A percentile compares a stretch with the other conserved stretches of the same genome.
phyloP scores from a whole-genome alignment of 2,329 filamentous ascomycete genomes.

The Pseudopyrenochaeta lycopersici region DNA sequence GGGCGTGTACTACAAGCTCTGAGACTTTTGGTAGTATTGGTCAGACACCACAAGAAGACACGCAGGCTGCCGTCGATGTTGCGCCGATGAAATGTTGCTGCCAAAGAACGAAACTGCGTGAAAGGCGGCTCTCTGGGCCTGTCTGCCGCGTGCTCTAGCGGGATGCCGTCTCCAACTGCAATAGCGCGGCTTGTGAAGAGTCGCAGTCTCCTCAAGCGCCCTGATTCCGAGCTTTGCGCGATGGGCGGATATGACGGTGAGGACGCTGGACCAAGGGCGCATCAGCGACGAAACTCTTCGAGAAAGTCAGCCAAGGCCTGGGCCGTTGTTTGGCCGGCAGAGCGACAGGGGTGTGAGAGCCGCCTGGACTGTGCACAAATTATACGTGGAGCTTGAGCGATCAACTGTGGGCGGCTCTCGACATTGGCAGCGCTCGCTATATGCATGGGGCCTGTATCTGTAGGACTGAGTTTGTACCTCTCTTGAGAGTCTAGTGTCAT shows the following conservation, averaged over 20 bases:
- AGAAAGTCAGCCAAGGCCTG: constrained; percentile 25
- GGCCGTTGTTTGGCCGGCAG: constrained; percentile 27
- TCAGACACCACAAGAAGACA: constrained; percentile 22
- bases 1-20: constrained; percentile 24
- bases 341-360: constrained; percentile 9
- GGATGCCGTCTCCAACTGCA: constrained; percentile 4
- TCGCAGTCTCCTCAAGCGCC: constrained; percentile 10
- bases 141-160: constrained; percentile 2
- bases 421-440: background rate
- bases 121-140: background rate
- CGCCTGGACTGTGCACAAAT: constrained; percentile 23
- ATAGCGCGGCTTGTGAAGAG: background rate
- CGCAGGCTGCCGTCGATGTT: constrained; percentile 16
- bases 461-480: too few relatives aligned
- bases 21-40: constrained; percentile 26
- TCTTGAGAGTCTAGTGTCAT: too few relatives aligned
- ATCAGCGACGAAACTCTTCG: constrained; percentile 11
- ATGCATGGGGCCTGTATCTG: too few relatives aligned
- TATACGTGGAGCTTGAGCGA: constrained; percentile 28
- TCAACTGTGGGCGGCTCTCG: background rate
- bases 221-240: constrained; percentile 9
- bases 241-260: constrained; percentile 9
- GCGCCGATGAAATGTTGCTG: constrained; percentile 20
- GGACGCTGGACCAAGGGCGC: background rate
- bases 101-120: constrained; percentile 19